These are phyloP conservation scores for Aspergillus sergii DNA, from an alignment of 2,329 filamentous ascomycete genomes.

Conservation along the genomic window DNA sequence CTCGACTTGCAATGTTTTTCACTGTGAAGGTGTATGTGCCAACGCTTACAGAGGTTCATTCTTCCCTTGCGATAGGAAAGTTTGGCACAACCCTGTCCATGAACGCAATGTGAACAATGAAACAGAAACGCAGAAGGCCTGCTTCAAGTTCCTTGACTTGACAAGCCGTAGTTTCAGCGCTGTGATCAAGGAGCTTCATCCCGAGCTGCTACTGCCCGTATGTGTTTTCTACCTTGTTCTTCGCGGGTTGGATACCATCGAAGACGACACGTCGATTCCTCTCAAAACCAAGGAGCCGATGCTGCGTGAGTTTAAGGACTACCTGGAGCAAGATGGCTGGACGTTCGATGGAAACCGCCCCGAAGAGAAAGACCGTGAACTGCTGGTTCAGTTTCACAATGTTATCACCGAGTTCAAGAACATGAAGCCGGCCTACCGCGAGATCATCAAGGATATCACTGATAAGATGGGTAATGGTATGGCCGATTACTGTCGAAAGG, in stretches of 20 bases:
- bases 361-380: conserved; percentile 89
- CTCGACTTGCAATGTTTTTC: neutral
- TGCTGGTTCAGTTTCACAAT: conserved; percentile 89
- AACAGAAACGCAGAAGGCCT: conserved; percentile 71
- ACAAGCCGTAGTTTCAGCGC: conserved; percentile 92
- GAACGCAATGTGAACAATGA: conserved; percentile 77
- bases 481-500: conserved; percentile 90
- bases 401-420: conserved; percentile 85
- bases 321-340: conserved; percentile 85
- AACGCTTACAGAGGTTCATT: conserved; percentile 13
- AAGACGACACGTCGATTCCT: conserved; percentile 95
- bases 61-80: conserved; percentile 65
- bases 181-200: conserved; percentile 94
- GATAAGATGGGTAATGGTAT: conserved; percentile 97
- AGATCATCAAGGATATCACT: conserved; percentile 90
- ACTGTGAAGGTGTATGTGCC: conserved; percentile 11
- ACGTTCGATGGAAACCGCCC: conserved; percentile 82
- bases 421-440: conserved; percentile 80
- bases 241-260: conserved; percentile 93
- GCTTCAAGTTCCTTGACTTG: conserved; percentile 81
- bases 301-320: conserved; percentile 77
- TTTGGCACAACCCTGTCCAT: conserved; percentile 96
- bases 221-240: conserved; percentile 91
- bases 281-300: conserved; percentile 81
- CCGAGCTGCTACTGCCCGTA: conserved; percentile 86